Percentiles rank a stretch among this genome's conserved stretches.
These are phyloP conservation scores for Neurospora terricola DNA, from an alignment of 495 filamentous ascomycete genomes.

Conservation along the genomic window DNA sequence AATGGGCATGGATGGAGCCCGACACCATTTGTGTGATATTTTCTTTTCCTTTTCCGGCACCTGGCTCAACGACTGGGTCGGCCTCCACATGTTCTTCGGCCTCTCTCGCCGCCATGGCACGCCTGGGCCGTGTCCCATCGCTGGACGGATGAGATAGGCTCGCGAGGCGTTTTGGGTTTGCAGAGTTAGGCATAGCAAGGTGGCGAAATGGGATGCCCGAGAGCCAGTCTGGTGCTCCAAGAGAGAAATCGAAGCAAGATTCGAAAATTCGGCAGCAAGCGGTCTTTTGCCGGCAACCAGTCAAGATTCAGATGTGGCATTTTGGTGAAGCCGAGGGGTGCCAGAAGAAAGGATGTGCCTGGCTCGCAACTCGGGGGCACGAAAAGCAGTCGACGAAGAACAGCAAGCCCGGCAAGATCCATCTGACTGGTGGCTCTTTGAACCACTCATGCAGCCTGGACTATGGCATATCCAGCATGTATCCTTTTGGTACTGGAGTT, in stretches of 20 bases:
- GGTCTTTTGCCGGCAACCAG: conserved; percentile 20
- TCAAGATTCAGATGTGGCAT: conserved; percentile 13
- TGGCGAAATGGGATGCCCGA: conserved; percentile 34
- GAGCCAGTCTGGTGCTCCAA: conserved; percentile 28
- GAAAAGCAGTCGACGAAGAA: conserved; percentile 8
- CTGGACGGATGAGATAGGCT: background rate
- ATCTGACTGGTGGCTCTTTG: conserved; percentile 23
- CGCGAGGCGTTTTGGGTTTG: conserved; percentile 20
- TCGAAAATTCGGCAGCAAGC: conserved; percentile 13
- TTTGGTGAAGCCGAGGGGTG: conserved; percentile 12
- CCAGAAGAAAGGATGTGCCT: conserved; percentile 28
- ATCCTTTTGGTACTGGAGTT: conserved; percentile 17
- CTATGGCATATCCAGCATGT: conserved; percentile 21
- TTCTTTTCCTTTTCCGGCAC: conserved; percentile 12
- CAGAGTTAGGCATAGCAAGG: conserved; percentile 32
- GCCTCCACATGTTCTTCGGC: background rate
- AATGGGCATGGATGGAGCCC: conserved; percentile 28
- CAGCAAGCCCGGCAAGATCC: conserved; percentile 27
- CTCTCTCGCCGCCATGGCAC: background rate
- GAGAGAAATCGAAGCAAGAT: conserved; percentile 11
- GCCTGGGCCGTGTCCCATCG: background rate
- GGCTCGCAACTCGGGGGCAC: conserved; percentile 16
- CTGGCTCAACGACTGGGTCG: background rate
- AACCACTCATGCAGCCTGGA: conserved; percentile 41
- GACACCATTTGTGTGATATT: conserved; percentile 21